Conservation (phyloP, 495 filamentous ascomycete genomes). For the Glutinoglossum americanum region DNA sequence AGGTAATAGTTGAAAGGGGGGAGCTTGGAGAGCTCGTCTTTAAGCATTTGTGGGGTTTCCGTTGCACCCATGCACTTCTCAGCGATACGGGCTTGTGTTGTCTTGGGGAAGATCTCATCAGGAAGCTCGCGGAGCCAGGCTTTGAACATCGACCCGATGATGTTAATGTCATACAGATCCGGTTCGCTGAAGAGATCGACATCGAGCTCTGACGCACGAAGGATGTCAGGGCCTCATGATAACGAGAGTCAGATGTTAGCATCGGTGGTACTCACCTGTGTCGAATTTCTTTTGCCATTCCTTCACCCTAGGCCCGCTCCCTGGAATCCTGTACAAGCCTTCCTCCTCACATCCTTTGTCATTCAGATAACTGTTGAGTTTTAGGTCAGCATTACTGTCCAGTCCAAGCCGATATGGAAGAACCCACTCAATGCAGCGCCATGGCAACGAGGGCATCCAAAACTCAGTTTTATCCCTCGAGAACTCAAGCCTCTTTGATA, state of each 20-base stretch:
- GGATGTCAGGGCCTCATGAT: conserved; percentile 13
- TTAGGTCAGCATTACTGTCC: not conserved
- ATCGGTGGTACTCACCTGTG: conserved; percentile 28
- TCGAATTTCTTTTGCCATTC: conserved; percentile 78
- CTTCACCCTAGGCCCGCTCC: conserved; percentile 63
- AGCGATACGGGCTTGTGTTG: conserved; percentile 49
- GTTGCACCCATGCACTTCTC: conserved; percentile 48
- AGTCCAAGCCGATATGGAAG: not conserved
- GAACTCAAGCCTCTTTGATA: conserved; percentile 62
- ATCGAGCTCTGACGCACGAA: conserved; percentile 36
- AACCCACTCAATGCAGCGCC: conserved; percentile 65
- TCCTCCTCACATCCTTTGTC: conserved; percentile 78
- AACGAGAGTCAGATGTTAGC: not conserved
- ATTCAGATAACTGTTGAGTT: conserved; percentile 46
- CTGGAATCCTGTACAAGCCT: conserved; percentile 72
- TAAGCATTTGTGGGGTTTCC: conserved; percentile 54
- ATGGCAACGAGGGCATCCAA: conserved; percentile 89
- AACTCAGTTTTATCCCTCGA: conserved; percentile 87
- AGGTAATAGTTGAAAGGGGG: conserved; percentile 91
- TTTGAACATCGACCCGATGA: conserved; percentile 79
- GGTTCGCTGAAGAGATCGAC: conserved; percentile 65
- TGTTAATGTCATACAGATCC: conserved; percentile 84
- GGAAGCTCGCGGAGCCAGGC: conserved; percentile 86
- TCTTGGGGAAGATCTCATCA: conserved; percentile 71
- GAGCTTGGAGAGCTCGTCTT: conserved; percentile 75